Base-by-base conservation (phyloP, 805 yeast genomes). In the Yamadazyma phyllophila region DNA sequence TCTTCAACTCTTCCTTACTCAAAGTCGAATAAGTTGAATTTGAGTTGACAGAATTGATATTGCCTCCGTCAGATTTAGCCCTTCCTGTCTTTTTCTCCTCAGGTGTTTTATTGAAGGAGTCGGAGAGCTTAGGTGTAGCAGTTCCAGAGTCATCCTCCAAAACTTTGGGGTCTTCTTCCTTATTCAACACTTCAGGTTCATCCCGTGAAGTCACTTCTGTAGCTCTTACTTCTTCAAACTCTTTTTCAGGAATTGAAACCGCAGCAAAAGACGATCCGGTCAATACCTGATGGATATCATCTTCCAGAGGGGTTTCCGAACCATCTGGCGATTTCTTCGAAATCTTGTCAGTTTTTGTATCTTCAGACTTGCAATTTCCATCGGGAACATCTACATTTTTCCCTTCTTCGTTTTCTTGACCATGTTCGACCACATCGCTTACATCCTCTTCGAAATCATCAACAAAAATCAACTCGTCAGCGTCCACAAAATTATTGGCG, bases 201-300 rank as follows among this genome's bases (percentile, higher is more conserved):
- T 32, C 36, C 16, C 36, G 7, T 9, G 36, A 32, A 9, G 17
- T 32, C 15, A 15, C 35, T 15, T 26, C 37, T 6, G 31, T 15
- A 3, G 10, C 32, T 2, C 15, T 16, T 14, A 33, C 31, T 32
- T 45, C 47, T 34, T 46, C 49, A 39, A 46, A 46, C 26, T 46
- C 41, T 7, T 44, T 41, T 20, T 45, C 40, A 8, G 50, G 48
- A 26, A 44, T 38, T 1, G 70, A 64, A 32, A 68, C 67, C 4
- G 70, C 72, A 13, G 72, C 71, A 57, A 65, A 68, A 30, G 73
- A 67, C 10, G 58, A 52, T 4, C 65, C 50, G 2, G 72, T 66
- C 36, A 58, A 55, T 16, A 61, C 65, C 20, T 62, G 62, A 27
- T 48, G 44, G 35, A 48, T 50, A 26, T 26, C 36, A 8, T 44